Evolutionary conservation across 257 asterid genomes (phyloP).

Genomic region (Plectranthus barbatus): DNA sequence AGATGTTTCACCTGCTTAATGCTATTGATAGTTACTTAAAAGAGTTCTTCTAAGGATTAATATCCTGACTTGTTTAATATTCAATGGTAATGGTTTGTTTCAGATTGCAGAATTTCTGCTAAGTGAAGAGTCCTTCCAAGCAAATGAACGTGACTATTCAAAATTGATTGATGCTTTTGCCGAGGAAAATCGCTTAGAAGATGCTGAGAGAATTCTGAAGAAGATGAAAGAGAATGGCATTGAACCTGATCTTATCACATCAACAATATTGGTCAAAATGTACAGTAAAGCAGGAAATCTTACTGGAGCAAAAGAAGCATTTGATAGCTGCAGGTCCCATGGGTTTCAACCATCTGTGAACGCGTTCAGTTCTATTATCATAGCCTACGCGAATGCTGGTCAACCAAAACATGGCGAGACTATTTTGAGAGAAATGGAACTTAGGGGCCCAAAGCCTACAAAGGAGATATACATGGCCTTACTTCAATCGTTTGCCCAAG

Average conservation of each 20-base stretch:
- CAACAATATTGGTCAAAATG: conserved; percentile 45
- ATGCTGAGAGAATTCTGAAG: conserved; percentile 64
- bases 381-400: conserved; percentile 61
- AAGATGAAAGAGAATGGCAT: conserved; percentile 68
- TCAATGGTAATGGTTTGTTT: not conserved
- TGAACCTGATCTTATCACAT: conserved; percentile 51
- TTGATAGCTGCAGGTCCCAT: conserved; percentile 32
- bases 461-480: conserved; percentile 57
- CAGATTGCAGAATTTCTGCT: conserved; percentile 78
- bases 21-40: not conserved
- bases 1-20: not conserved
- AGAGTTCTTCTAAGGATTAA: not conserved
- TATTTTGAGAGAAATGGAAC: conserved; percentile 54
- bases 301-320: conserved; percentile 44
- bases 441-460: conserved; percentile 38
- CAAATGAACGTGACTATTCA: conserved; percentile 62
- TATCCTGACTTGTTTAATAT: not conserved
- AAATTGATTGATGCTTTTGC: conserved; percentile 56
- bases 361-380: conserved; percentile 53
- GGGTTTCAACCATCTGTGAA: conserved; percentile 58
- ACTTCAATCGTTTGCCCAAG: conserved; percentile 41
- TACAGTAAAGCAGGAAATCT: conserved; percentile 62
- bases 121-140: conserved; percentile 61
- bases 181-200: conserved; percentile 40
- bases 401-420: conserved; percentile 31